These are phyloP conservation scores for Aurinia saxatilis DNA, from an alignment of 345 rosid genomes.

Conservation along the genomic window DNA sequence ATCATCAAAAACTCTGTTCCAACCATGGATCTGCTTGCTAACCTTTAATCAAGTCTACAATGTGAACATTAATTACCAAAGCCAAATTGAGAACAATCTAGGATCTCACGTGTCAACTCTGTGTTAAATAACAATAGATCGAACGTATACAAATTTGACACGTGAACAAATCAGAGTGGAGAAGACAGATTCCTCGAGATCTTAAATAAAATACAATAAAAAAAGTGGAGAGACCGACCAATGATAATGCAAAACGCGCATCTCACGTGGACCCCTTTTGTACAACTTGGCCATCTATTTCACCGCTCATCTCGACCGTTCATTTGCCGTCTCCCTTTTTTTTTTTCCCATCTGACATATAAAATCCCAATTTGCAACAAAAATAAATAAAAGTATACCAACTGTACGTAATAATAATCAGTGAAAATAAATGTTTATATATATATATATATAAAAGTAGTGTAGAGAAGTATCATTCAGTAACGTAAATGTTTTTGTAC, in stretches of 20 bases:
- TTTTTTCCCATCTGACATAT: constrained; percentile 22
- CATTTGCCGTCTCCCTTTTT: constrained; percentile 26
- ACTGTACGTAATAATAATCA: constrained; percentile 12
- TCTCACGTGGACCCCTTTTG: constrained; percentile 27
- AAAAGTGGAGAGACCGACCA: constrained; percentile 23
- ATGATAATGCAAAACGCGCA: constrained; percentile 33
- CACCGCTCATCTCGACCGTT: constrained; percentile 32
- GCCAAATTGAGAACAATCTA: neutral
- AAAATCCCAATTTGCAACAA: constrained; percentile 9
- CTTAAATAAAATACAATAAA: neutral
- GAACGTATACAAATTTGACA: neutral
- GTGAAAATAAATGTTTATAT: neutral
- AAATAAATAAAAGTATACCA: neutral
- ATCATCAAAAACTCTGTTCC: too few species aligned
- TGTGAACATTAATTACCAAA: neutral
- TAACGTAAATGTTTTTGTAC: constrained; percentile 8
- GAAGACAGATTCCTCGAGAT: constrained; percentile 29
- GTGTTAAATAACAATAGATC: neutral
- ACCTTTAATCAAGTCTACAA: too few species aligned
- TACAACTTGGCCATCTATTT: constrained; percentile 28
- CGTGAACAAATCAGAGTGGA: constrained; percentile 14
- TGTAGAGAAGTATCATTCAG: neutral
- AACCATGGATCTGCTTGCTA: too few species aligned
- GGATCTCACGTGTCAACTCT: neutral
- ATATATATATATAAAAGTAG: neutral